Base-by-base conservation (phyloP, 2,329 filamentous ascomycete genomes). In the Macrophomina pseudophaseolina region DNA sequence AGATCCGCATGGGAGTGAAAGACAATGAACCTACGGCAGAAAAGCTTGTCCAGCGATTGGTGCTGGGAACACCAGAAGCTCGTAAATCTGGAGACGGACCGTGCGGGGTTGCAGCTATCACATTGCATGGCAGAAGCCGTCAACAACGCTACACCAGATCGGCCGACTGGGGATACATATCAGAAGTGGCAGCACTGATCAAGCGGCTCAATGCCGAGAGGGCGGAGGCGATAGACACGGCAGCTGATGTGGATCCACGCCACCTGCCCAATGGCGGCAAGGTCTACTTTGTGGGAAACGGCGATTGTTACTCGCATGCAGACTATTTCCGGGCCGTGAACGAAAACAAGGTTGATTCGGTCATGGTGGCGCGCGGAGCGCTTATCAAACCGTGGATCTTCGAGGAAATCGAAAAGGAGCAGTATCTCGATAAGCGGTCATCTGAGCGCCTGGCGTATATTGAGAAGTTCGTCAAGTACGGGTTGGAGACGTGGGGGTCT, bases 311-410 rank as follows among this genome's bases (percentile, higher is more conserved):
- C 81, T 97, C 93, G 4, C 93, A 98, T 78, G 81, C 89, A 38
- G 93, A 98, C 76, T 98, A 98, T 81, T 88, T 88, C 69, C 82
- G 89, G 66, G 89, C 95, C 74, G 83, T 98, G 46, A 85, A 90
- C 56, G 86, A 94, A 67, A 86, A 92, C 42, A 87, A 88, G 54
- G 93, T 98, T 53, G 94, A 98, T 81, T 89, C 89, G n/a, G 91
- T 97, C 75, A 98, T 99, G 95, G 88, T 98, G 68, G 95, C 90
- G n/a, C 91, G 95, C 68, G 95, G 95, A 66, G 95, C 95, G 9
- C 86, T 99, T 67, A 92, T 98, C 81, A 99, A 99, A 81, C 95
- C 95, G 0, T 99, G 95, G 95, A 84, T 99, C 69, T 99, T 98
- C 75, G 95, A 99, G 79, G 95, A 99, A 80, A 98, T 99, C 65